Evolutionary conservation across 495 filamentous ascomycete genomes (phyloP).

Genomic region (Penicillium taxi): DNA sequence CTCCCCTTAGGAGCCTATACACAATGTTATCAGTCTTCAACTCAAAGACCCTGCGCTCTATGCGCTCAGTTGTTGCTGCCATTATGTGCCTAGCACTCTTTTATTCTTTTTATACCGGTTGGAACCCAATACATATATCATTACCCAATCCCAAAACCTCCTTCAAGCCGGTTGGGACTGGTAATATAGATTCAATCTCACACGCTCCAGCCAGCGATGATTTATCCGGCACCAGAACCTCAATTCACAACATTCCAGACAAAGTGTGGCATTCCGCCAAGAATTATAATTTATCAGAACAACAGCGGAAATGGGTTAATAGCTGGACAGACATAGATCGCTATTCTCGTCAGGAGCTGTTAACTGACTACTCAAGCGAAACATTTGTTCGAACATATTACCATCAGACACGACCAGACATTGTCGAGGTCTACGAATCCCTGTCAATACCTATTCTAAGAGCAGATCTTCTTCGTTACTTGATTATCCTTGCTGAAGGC

Average conservation of each 20-base stretch:
- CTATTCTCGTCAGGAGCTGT: constrained; percentile 21
- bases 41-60: too few relatives aligned
- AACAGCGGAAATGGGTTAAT: constrained; percentile 16
- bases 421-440: constrained; percentile 33
- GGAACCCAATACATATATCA: too few relatives aligned
- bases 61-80: too few relatives aligned
- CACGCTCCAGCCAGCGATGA: too few relatives aligned
- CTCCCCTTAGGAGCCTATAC: too few relatives aligned
- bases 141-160: too few relatives aligned
- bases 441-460: constrained; percentile 42
- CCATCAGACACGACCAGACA: constrained; percentile 25
- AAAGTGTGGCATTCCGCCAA: constrained; percentile 23
- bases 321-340: constrained; percentile 26
- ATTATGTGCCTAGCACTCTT: too few relatives aligned
- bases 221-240: too few relatives aligned
- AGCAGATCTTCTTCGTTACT: constrained; percentile 52
- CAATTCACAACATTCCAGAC: constrained; percentile 11
- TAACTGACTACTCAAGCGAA: constrained; percentile 22
- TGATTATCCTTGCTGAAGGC: constrained; percentile 50
- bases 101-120: too few relatives aligned
- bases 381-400: constrained; percentile 25
- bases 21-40: too few relatives aligned
- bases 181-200: too few relatives aligned
- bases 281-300: constrained; percentile 9
- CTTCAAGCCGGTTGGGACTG: constrained; percentile 81